Base-by-base conservation (phyloP, 2,329 filamentous ascomycete species). In the Fusarium sp. region DNA sequence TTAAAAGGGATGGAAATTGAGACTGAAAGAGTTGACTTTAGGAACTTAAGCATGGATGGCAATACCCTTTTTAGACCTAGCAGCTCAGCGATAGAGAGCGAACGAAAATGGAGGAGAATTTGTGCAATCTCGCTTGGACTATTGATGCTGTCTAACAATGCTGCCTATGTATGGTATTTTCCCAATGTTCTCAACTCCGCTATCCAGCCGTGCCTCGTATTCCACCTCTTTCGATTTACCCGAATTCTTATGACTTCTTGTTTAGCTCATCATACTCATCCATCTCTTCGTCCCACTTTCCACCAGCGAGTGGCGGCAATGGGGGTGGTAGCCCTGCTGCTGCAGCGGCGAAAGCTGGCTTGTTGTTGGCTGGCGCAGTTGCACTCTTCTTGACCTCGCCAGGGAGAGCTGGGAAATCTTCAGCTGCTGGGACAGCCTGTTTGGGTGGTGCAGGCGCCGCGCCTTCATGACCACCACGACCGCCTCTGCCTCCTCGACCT, bases 251-350 rank as follows among this genome's bases (percentile, higher is more conserved):
- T 67, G 60, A 60, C 55, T 73, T 69, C 56, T 75, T 70, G 45
- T 75, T 77, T n/a, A 65, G 58, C 31, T 79, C 82, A 26, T 87
- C 84, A 14, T 84, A 77, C 7, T 81, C 84, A 50, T 85, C 85
- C 81, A 89, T 85, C 77, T 89, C 87, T 37, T 89, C 87, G 52
- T 85, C 87, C 87, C 87, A 89, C 57, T 84, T 80, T 13, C 79
- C 82, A 11, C 83, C 76, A 2, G 60, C 61, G 44, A 18, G 81
- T 74, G 57, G 78, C 6, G 77, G 73, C 45, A 78, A 49, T 1
- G 74, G 73, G 14, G 73, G 73, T 1, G 76, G 67, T 12, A 73
- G 71, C 9, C 70, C 67, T 13, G 72, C 71, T 25, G 74, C 71
- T 3, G 73, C 70, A 2, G 80, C 76, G 3, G 78, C 78, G 6